Conservation (phyloP, 1,284 basidiomycete species). For the Gymnopus androsaceus region DNA sequence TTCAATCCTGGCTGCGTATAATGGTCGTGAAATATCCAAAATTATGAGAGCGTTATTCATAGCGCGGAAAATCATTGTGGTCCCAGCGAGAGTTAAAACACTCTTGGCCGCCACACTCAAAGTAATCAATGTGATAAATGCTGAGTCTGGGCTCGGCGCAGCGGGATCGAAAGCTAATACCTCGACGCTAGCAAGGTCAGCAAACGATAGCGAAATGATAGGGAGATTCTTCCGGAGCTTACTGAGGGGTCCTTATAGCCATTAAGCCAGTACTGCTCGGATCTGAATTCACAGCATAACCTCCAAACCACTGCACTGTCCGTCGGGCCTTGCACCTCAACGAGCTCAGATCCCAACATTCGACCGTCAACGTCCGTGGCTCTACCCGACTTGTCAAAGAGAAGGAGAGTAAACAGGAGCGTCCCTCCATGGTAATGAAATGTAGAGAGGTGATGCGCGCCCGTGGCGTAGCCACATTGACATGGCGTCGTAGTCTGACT, state of each 20-base stretch:
- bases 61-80: constrained; percentile 38
- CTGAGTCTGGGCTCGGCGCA: constrained; percentile 33
- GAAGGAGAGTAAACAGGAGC: constrained; percentile 48
- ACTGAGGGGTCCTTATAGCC: constrained; percentile 45
- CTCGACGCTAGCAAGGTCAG: constrained; percentile 31
- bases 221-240: constrained; percentile 19
- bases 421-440: constrained; percentile 43
- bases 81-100: constrained; percentile 35
- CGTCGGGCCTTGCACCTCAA: constrained; percentile 38
- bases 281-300: constrained; percentile 43
- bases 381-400: constrained; percentile 26
- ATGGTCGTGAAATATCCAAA: constrained; percentile 29
- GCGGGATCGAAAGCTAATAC: constrained; percentile 37
- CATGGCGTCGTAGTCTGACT: constrained; percentile 27
- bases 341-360: constrained; percentile 51
- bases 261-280: constrained; percentile 31
- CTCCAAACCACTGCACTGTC: constrained; percentile 35
- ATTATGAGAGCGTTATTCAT: constrained; percentile 32
- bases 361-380: constrained; percentile 37
- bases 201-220: background rate
- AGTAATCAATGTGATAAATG: constrained; percentile 34
- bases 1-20: constrained; percentile 31
- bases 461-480: constrained; percentile 25
- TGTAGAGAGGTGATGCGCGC: constrained; percentile 42
- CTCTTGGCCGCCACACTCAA: constrained; percentile 32